phyloP scores from a whole-genome alignment of 2,329 filamentous ascomycete genomes.

The Canariomyces notabilis region DNA sequence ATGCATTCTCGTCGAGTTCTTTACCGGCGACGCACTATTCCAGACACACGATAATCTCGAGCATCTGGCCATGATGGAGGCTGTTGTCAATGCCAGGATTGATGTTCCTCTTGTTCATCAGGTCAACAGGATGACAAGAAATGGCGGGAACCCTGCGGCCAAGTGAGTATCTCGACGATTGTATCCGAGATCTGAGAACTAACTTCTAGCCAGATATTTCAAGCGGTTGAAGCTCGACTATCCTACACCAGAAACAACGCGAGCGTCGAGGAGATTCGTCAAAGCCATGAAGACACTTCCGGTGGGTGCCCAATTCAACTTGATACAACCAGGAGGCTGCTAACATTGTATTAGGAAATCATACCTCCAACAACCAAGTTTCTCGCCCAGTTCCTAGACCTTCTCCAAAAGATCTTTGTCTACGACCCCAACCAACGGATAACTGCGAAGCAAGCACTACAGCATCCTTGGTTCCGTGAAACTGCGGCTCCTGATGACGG shows the following conservation, averaged over 20 bases:
- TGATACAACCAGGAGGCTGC: slow-evolving; percentile 11
- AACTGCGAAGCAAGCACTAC: slow-evolving; percentile 60
- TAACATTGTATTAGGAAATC: slow-evolving; percentile 49
- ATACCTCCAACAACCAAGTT: slow-evolving; percentile 57
- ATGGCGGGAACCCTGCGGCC: slow-evolving; percentile 54
- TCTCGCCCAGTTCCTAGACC: slow-evolving; percentile 57
- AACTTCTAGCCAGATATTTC: slow-evolving; percentile 51
- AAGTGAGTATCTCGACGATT: slow-evolving; percentile 44
- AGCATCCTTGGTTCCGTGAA: slow-evolving; percentile 66
- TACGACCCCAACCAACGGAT: slow-evolving; percentile 63
- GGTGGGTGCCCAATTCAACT: slow-evolving; percentile 38
- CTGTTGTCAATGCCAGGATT: slow-evolving; percentile 56
- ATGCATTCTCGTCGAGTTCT: slow-evolving; percentile 68
- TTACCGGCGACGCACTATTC: slow-evolving; percentile 65
- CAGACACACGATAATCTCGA: slow-evolving; percentile 70
- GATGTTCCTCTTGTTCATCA: slow-evolving; percentile 54
- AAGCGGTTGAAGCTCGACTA: slow-evolving; percentile 62
- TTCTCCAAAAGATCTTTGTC: slow-evolving; percentile 62
- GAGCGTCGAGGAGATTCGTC: slow-evolving; percentile 61
- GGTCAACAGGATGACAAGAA: slow-evolving; percentile 54
- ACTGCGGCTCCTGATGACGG: slow-evolving; percentile 59
- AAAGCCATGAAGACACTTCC: slow-evolving; percentile 66
- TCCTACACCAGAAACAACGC: slow-evolving; percentile 57
- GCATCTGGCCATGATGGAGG: slow-evolving; percentile 72
- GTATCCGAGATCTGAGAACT: background rate